Evolutionary conservation across 768 basidiomycete species (phyloP), one percentile per base, ranked within the genome.

Genomic region (Lentinula edodes): DNA sequence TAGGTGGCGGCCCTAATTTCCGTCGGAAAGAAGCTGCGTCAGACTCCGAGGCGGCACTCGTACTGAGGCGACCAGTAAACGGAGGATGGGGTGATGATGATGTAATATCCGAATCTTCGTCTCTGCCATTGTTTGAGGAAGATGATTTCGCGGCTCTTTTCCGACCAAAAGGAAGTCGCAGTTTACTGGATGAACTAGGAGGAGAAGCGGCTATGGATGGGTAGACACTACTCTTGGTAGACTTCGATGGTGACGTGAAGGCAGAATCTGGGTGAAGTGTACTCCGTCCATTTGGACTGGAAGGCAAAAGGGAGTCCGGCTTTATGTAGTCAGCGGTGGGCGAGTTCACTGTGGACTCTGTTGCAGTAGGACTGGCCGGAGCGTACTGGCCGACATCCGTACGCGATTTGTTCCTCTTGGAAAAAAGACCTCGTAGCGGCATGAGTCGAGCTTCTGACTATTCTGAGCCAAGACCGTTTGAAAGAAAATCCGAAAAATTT

Each of bases 1-100:
- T 80, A 0, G 87, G 87, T 1, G 88, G 86, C 3, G 85, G 86
- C 13, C 78, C 74, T 10, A 79, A 20, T 32, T 58, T 58, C 16
- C 12, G 41, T 43, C 56, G 72, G 32, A 76, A 65, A 28, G 74
- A 75, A 54, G 76, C 61, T 18, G 73, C 67, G 15, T 80, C 83
- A 3, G 76, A 70, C 56, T 83, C 82, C 46, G 83, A 80, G 6
- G 72, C 74, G 6, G 75, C 73, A 54, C 73, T 68, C 5, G 73
- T 73, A 73, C 77, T 76, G 63, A 68, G 70, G 58, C 70, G 71
- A 52, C 64, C 64, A 64, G 66, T 58, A 65, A 71, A 70, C 36
- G 73, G 75, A 23, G 71, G 68, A 1, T 69, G 41, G 9, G 48
- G 48, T 34, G 66, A 52, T 67, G 66, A 36, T 67, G 66, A 39